Conservation (phyloP, 345 rosid species). For the Salix dunnii region DNA sequence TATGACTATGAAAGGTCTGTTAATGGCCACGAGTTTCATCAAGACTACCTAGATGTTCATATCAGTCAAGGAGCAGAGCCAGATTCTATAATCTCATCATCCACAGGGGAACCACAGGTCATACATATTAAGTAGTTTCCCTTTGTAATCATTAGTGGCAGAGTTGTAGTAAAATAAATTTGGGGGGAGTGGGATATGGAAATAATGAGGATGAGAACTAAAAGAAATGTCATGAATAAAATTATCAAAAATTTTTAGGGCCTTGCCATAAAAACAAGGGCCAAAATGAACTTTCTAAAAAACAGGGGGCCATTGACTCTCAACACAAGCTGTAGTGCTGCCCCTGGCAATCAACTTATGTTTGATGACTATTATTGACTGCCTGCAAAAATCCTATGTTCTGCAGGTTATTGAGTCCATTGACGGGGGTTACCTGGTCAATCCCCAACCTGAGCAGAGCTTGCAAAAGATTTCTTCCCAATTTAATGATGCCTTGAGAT, state of each 20-base stretch:
- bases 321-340: background rate
- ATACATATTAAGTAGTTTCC: conserved; percentile 1
- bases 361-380: background rate
- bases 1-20: conserved; percentile 50
- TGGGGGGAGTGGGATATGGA: too few relatives aligned
- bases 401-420: conserved; percentile 57
- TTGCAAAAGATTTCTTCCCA: conserved; percentile 66
- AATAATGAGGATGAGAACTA: too few relatives aligned
- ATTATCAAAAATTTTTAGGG: too few relatives aligned
- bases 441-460: conserved; percentile 47
- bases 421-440: conserved; percentile 42
- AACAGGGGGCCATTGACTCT: too few relatives aligned
- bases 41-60: conserved; percentile 52
- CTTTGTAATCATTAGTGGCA: conserved; percentile 4
- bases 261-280: too few relatives aligned
- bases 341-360: background rate
- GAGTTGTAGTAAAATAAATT: too few relatives aligned
- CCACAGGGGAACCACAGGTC: conserved; percentile 64
- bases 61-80: conserved; percentile 44
- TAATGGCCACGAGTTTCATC: conserved; percentile 52
- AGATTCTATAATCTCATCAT: conserved; percentile 45
- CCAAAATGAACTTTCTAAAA: too few relatives aligned
- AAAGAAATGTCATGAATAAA: too few relatives aligned
- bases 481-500: conserved; percentile 51
- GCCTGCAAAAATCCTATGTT: conserved; percentile 3